Base-by-base conservation (phyloP, 345 rosid species). In the Dipteronia sinensis region DNA sequence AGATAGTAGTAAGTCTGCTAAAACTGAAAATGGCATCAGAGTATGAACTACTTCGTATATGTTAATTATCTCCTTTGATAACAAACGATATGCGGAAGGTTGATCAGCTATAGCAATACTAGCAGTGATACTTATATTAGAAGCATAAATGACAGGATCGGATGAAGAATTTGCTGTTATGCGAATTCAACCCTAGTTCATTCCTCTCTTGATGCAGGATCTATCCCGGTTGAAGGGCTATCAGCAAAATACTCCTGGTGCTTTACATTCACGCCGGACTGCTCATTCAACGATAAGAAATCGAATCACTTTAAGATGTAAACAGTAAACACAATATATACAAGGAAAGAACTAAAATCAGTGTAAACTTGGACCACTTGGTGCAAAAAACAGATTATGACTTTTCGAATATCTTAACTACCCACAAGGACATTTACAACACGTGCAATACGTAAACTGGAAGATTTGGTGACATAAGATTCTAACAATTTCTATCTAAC, bases 241-340 rank as follows among this genome's bases (percentile, higher is more conserved):
- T 92, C 98, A 22, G 93, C 98, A 83, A 91, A 93, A 74, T 91
- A 93, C 84, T 93, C 97, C 53, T 93, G 98, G 76, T 92, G 97
- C 89, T 92, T 96, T 87, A 95, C 92, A 44, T 92, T 91, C 74
- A 94, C 98, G 3, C 97, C 97, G 65, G 87, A 83, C 99, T 94
- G 96, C 70, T 31, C 78, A 80, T 78, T 63, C 71, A 67, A 76
- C 44, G 3, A 62, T n/a, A 81, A 29, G 40, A 8, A 42, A 42
- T 42, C 10, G 46, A 7, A 75, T 68, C 40, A 75, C n/a, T 69
- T 62, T 55, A 29, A 38, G 3, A 15, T 31, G 16, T 44, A 34
- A 67, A 40, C 49, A 56, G 34, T 31, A 31, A 31, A 31, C 44
- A 40, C 8, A 20, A 46, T 1, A 63, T 11, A 7, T 3, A 17